Evolutionary conservation across 1,284 basidiomycete species (phyloP).

Genomic region (Ganoderma lucidum): DNA sequence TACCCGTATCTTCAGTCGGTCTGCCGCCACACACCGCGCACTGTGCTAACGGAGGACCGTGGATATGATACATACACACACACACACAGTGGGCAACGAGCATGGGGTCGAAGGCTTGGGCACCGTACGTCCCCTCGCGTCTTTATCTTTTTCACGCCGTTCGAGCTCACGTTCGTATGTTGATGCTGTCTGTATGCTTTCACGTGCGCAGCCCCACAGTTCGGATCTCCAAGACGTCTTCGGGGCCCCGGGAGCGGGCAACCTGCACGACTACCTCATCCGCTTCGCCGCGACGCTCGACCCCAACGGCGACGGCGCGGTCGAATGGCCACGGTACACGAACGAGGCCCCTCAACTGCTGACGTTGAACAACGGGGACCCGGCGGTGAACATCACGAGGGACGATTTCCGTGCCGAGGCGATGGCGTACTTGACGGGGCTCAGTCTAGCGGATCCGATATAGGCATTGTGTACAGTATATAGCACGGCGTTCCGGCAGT

Average conservation of each 20-base stretch:
- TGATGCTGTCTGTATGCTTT: neutral
- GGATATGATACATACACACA: neutral
- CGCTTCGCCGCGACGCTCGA: conserved; percentile 27
- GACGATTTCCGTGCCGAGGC: conserved; percentile 52
- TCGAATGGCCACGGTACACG: conserved; percentile 59
- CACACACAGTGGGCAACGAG: conserved; percentile 50
- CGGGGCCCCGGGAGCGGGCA: conserved; percentile 26
- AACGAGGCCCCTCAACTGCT: conserved; percentile 47
- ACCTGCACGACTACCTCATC: conserved; percentile 31
- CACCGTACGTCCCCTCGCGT: conserved; percentile 27
- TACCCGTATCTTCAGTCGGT: neutral
- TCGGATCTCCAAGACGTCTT: conserved; percentile 20
- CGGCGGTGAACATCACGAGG: conserved; percentile 43
- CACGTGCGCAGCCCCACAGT: conserved; percentile 18
- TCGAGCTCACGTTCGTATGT: neutral
- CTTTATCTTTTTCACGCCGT: too few species aligned
- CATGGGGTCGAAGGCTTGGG: conserved; percentile 45
- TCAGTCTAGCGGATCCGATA: conserved; percentile 19
- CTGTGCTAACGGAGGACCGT: too few species aligned
- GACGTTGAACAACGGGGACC: conserved; percentile 52
- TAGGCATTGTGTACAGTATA: neutral
- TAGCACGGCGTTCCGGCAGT: too few species aligned
- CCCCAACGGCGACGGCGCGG: conserved; percentile 46
- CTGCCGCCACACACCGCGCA: neutral
- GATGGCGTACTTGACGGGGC: conserved; percentile 25